Evolutionary conservation across 345 rosid genomes (phyloP).

Genomic region (Eucalyptus pauciflora): DNA sequence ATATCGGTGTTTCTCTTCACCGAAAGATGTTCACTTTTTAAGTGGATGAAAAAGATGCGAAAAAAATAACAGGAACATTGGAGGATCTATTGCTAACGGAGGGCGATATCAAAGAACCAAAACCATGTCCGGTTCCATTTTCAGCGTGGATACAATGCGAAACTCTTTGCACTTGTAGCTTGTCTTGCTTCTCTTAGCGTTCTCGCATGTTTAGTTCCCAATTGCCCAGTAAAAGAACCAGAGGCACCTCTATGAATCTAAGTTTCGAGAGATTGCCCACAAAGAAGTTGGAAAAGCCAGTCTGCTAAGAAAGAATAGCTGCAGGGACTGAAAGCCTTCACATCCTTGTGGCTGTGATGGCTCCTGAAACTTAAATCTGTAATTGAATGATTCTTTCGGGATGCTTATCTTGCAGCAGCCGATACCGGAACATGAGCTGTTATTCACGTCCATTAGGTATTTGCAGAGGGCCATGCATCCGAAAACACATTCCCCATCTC

Average conservation of each 20-base stretch:
- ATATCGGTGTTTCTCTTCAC: not conserved
- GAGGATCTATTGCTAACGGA: not conserved
- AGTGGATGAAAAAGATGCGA: not conserved
- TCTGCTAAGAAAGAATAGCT: slow-evolving; percentile 4
- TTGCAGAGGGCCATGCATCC: not conserved
- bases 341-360: not conserved
- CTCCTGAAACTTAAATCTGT: not conserved
- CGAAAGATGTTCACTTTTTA: not conserved
- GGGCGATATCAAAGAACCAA: not conserved
- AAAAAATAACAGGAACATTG: not conserved
- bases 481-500: not conserved
- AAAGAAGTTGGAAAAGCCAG: not conserved
- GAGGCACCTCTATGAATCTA: not conserved
- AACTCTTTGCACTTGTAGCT: not conserved
- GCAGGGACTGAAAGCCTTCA: not conserved
- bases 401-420: not conserved
- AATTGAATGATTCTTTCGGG: not conserved
- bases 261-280: not conserved
- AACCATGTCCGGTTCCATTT: not conserved
- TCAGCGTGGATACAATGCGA: not conserved
- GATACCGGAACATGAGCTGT: not conserved
- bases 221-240: slow-evolving; percentile 9
- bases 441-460: not conserved
- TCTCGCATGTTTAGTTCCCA: not conserved
- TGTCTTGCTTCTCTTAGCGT: not conserved